phyloP scores from a whole-genome alignment of 305 asterid species.

The Petunia hybrid region DNA sequence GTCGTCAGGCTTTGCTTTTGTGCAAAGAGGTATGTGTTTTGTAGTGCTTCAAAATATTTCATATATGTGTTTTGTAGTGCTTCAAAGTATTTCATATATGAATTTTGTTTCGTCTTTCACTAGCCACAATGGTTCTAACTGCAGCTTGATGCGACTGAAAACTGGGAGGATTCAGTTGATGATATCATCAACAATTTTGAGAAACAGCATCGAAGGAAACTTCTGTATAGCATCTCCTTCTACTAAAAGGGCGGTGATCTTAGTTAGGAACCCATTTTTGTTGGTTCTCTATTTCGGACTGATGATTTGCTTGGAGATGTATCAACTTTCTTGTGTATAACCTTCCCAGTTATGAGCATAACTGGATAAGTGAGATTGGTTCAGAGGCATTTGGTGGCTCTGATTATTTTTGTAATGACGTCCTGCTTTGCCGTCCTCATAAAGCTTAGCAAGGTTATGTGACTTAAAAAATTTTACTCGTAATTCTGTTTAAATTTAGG shows the following conservation, averaged over 20 bases:
- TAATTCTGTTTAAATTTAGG: background rate
- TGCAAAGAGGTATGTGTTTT: conserved; percentile 72
- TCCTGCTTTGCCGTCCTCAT: background rate
- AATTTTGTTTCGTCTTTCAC: background rate
- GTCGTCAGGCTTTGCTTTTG: conserved; percentile 72
- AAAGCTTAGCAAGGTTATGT: background rate
- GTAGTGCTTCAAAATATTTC: background rate
- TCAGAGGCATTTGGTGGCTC: conserved; percentile 5
- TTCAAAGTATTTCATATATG: background rate
- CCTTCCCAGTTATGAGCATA: background rate
- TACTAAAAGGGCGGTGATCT: conserved; percentile 34
- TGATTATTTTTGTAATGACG: background rate
- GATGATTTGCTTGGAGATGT: background rate
- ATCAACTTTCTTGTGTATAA: background rate
- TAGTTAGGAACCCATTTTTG: background rate
- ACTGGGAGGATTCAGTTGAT: conserved; percentile 60
- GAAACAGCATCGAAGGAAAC: conserved; percentile 56
- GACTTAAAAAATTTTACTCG: background rate
- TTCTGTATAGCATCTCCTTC: conserved; percentile 54
- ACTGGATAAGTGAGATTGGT: background rate
- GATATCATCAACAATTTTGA: conserved; percentile 54
- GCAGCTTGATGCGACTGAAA: conserved; percentile 58
- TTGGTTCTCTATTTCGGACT: background rate
- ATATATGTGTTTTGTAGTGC: conserved; percentile 19
- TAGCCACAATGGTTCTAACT: background rate